Conservation (phyloP, 202 grass and related monocot genomes). For the Schoenoplectus tabernaemontani region DNA sequence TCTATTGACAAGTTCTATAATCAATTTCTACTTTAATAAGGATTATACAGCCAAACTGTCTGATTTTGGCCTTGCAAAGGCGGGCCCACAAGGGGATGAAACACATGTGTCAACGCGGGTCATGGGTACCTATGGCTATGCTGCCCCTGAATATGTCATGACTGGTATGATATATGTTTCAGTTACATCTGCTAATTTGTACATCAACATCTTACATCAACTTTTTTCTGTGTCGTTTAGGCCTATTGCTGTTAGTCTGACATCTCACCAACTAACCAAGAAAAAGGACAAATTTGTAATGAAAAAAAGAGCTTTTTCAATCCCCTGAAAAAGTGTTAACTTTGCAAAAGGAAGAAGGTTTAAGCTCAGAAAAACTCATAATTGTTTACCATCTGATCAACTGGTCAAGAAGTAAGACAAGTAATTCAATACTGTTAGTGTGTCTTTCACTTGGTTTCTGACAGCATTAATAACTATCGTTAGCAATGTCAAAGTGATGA, state of each 20-base stretch:
- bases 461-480: not conserved
- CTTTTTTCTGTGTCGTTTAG: not conserved
- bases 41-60: conserved; percentile 95
- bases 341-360: not conserved
- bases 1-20: conserved; percentile 4
- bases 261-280: not conserved
- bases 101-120: conserved; percentile 96
- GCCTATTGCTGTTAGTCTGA: not conserved
- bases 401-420: not conserved
- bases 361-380: not conserved
- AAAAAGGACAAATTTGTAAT: not conserved
- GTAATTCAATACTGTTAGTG: not conserved
- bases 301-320: not conserved
- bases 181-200: conserved; percentile 11
- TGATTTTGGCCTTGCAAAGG: conserved; percentile 97
- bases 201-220: not conserved
- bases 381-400: not conserved
- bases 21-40: conserved; percentile 37
- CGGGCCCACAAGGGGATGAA: conserved; percentile 89
- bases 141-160: conserved; percentile 99
- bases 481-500: not conserved
- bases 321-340: not conserved
- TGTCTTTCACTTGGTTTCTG: not conserved
- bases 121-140: conserved; percentile 98
- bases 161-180: conserved; percentile 48